phyloP scores from a whole-genome alignment of 306 rosid species.

The Echinosophora koreensis region DNA sequence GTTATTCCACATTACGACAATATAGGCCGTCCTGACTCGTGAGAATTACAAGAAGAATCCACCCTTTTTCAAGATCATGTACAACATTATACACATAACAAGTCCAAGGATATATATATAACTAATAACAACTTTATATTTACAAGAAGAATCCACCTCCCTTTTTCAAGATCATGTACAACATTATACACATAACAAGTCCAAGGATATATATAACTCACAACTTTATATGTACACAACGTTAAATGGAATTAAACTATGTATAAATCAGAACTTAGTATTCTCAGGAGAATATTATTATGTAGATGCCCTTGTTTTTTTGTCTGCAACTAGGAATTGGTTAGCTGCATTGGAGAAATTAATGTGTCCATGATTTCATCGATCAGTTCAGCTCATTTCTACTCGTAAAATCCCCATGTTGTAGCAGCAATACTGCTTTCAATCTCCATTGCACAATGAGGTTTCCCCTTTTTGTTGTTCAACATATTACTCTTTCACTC shows the following conservation, averaged over 20 bases:
- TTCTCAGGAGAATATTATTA: conserved; percentile 49
- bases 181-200: conserved; percentile 27
- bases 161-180: not conserved
- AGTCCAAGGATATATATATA: conserved; percentile 24
- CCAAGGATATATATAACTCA: conserved; percentile 27
- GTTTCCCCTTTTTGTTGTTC: conserved; percentile 27
- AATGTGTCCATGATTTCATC: conserved; percentile 2
- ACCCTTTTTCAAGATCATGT: not conserved
- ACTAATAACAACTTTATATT: not conserved
- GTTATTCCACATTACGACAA: conserved; percentile 17
- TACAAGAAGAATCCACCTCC: conserved; percentile 28
- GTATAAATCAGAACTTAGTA: conserved; percentile 18
- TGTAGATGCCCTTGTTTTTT: conserved; percentile 45
- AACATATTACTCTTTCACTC: conserved; percentile 17
- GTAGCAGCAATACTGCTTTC: conserved; percentile 40
- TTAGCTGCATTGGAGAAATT: conserved; percentile 37
- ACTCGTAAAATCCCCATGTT: conserved; percentile 4
- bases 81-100: conserved; percentile 28
- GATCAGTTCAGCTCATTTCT: conserved; percentile 5
- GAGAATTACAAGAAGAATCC: conserved; percentile 23
- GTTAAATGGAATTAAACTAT: conserved; percentile 35
- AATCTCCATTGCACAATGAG: conserved; percentile 42
- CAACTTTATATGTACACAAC: not conserved
- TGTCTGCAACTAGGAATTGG: conserved; percentile 42
- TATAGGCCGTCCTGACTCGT: conserved; percentile 38